A percentile compares a stretch with the other conserved stretches of the same genome.
Evolutionary conservation across 495 filamentous ascomycete genomes (phyloP).

Genomic region (Lindgomyces ingoldianus): DNA sequence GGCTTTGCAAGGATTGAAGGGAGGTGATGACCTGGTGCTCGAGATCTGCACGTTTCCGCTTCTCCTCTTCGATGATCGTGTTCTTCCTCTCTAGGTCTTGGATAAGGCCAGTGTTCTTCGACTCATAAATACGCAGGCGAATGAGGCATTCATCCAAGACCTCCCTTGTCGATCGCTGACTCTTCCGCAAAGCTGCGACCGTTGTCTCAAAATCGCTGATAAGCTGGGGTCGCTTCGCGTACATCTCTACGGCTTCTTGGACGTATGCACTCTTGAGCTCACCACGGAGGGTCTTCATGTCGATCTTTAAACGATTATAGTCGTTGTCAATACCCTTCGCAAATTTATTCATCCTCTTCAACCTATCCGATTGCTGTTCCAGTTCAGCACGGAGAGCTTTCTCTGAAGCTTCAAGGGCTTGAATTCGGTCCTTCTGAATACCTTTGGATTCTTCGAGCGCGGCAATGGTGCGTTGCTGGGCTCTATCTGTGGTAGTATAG

Average conservation of each 20-base stretch:
- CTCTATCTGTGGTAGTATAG: neutral
- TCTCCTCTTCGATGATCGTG: slow-evolving; percentile 34
- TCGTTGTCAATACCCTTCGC: slow-evolving; percentile 38
- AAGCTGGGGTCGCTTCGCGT: neutral
- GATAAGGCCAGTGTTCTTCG: slow-evolving; percentile 13
- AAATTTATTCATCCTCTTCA: slow-evolving; percentile 33
- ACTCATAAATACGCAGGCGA: neutral
- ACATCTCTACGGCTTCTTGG: neutral
- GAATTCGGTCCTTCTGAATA: neutral
- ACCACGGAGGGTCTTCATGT: neutral
- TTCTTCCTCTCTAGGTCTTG: slow-evolving; percentile 27
- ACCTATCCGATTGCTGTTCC: slow-evolving; percentile 19
- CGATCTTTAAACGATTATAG: slow-evolving; percentile 21
- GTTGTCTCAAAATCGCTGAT: neutral
- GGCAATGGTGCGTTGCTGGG: neutral
- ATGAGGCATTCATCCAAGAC: slow-evolving; percentile 12
- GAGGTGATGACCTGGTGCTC: slow-evolving; percentile 33
- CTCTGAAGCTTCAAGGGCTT: slow-evolving; percentile 9
- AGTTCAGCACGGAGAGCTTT: slow-evolving; percentile 13
- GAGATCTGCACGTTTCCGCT: slow-evolving; percentile 29
- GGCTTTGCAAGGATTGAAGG: slow-evolving; percentile 11
- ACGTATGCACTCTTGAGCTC: slow-evolving; percentile 8
- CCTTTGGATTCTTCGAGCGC: neutral
- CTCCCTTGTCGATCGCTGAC: neutral
- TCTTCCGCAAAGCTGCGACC: neutral